Percentiles rank a stretch among this genome's conserved stretches.
These are phyloP conservation scores for Fusarium robinianum DNA, from an alignment of 2,329 filamentous ascomycete species.

Conservation along the genomic window DNA sequence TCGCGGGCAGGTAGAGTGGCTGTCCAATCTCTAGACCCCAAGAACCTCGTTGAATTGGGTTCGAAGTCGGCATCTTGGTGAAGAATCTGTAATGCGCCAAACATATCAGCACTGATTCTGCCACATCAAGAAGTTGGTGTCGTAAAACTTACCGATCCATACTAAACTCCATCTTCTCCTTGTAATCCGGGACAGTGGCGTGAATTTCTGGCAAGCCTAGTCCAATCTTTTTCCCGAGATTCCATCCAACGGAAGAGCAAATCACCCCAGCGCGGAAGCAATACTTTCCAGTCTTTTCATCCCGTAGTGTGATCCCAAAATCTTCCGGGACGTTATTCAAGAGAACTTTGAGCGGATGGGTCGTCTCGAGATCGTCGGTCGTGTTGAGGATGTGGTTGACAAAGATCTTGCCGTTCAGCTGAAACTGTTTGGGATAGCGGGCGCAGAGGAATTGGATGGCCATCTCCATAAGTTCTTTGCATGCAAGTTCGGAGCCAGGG, in stretches of 20 bases:
- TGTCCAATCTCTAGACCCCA: conserved; percentile 81
- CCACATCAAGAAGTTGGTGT: accelerated
- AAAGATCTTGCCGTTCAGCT: conserved; percentile 61
- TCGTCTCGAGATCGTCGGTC: conserved; percentile 61
- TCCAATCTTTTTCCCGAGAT: conserved; percentile 73
- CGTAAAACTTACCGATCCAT: conserved; percentile 70
- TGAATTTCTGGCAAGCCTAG: conserved; percentile 73
- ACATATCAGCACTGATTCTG: background rate
- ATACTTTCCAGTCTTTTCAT: conserved; percentile 73
- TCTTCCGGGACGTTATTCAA: conserved; percentile 83
- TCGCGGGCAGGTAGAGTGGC: conserved; percentile 75
- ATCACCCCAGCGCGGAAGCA: conserved; percentile 75
- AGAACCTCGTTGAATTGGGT: conserved; percentile 80
- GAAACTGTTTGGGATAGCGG: conserved; percentile 78
- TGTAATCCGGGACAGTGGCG: conserved; percentile 76
- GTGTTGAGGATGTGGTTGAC: conserved; percentile 71
- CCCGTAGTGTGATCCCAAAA: conserved; percentile 75
- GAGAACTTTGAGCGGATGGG: conserved; percentile 70
- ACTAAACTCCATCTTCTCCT: conserved; percentile 83
- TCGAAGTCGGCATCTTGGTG: conserved; percentile 72
- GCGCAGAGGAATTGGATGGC: conserved; percentile 76
- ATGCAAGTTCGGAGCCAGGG: conserved; percentile 76
- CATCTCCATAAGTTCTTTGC: conserved; percentile 90
- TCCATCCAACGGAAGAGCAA: conserved; percentile 83
- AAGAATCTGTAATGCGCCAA: conserved; percentile 65